Base-by-base conservation (phyloP, 1,139 yeast species). In the Hansenula lynferdii region DNA sequence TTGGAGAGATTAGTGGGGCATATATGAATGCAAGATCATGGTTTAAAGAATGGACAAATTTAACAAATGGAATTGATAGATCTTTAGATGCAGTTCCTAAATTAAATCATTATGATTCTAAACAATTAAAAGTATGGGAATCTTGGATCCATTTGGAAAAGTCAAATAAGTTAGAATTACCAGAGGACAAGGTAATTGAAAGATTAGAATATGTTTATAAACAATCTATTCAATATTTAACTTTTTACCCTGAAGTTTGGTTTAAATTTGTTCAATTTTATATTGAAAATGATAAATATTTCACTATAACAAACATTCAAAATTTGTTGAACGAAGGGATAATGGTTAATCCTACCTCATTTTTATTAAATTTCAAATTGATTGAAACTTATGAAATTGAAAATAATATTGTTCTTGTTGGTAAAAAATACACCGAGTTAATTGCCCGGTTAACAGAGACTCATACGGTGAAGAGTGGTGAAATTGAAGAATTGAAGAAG, bases 21-120 rank as follows among this genome's bases (percentile, higher is more conserved):
- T 92, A 89, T 57, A 86, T 90, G 96, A 79, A 77, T 44, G 94
- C 96, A 1, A 71, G 97, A 48, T 77, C 95, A 0, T 71, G 86
- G 65, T 76, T 78, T 44, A 79, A 77, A 30, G 96, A 87, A 55
- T 77, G 89, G 73, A 71, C 65, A 31, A 72, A 73, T 52, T 48
- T 80, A 7, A 74, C 85, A 0, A 65, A 65, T 23, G 77, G 75
- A 1, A n/a, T n/a, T n/a, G n/a, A n/a, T n/a, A n/a, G n/a, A n/a
- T n/a, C n/a, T n/a, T n/a, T n/a, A n/a, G 51, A 47, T 45, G 47
- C 32, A 36, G 53, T 68, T 4, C 26, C 26, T 10, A n/a, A n/a
- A n/a, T n/a, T n/a, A n/a, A n/a, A 24, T 5, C 8, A n/a, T n/a
- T n/a, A 6, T 46, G 39, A 62, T 72, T 70, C 48, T 40, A 49